Base-by-base conservation (phyloP, 345 rosid genomes). In the Pistacia vera region DNA sequence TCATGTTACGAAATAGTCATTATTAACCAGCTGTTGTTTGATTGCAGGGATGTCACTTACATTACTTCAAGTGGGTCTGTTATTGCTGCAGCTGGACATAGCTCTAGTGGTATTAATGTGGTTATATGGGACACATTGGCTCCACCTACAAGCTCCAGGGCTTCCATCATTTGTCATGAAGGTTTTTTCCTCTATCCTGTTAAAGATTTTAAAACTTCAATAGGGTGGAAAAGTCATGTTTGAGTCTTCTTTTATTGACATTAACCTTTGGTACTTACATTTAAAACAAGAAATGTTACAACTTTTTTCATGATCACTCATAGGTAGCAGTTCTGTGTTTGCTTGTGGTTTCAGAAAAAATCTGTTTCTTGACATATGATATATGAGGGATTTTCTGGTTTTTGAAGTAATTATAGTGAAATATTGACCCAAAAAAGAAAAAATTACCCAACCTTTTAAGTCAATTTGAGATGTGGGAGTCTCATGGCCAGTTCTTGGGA, bases 91-190 rank as follows among this genome's bases (percentile, higher is more conserved):
- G 86, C 95, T 57, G 97, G 98, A 83, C 81, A 81, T 82, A 95
- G 92, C 84, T 84, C 93, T 49, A 95, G 87, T 78, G 90, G 92
- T 81, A 88, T 81, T 71, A 95, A 93, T 84, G 97, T 89, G 52
- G 97, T 95, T 68, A 78, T 95, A 71, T 95, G 98, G 98, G 98
- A 95, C 82, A 93, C 97, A 58, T 80, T 91, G 83, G 98, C 97
- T 82, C 98, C 97, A 4, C 91, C 98, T 55, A 81, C 94, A 76
- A 91, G 94, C 66, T 91, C 97, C 8, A 92, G 81, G 63, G 97
- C 98, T 76, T 89, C 95, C 66, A 88, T 91, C 79, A 74, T 80
- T 66, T 91, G 97, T 80, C 98, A 95, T 86, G 94, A 95, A 88
- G 98, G 97, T 95, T 70, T 73, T 75, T 75, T 66, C 4, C n/a